Evolutionary conservation across 257 asterid species (phyloP), one percentile per base, ranked within the genome.

Genomic region (Lycium ferocissimum): DNA sequence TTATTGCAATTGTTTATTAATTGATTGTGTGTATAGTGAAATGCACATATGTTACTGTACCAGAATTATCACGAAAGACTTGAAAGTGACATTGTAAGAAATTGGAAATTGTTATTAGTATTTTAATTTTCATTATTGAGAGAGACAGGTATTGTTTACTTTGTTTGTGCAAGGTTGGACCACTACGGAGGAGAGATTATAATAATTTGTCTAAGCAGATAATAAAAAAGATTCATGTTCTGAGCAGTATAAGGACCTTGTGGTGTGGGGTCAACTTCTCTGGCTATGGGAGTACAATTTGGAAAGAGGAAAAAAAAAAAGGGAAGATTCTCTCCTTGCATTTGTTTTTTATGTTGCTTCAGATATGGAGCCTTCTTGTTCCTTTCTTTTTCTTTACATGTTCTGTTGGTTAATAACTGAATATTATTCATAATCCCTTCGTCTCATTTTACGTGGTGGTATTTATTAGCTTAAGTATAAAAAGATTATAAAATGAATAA

Each of bases 211-310:
- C 26, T 53, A 3, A 26, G 35, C 37, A 79, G 49, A 51, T 43
- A 80, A 58, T 37, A 75, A 84, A 14, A 58, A 78, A 49, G 88
- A 89, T 91, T 90, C 95, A 90, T 87, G 94, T 91, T 90, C 89
- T 91, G 85, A 89, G 93, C 92, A 89, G 70, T 87, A 88, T 86
- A 83, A 87, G 84, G 89, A 89, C 43, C 61, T 57, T 65, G 62
- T 75, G 85, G 85, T 86, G 85, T 79, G 85, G 76, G 62, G 91
- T 75, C 84, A 83, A 40, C 71, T 85, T 83, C 84, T 80, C 95
- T 93, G 92, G 89, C 94, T 86, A 88, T 90, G 93, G 90, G 90
- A 89, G 57, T 72, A 38, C 43, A 11, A 33, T 51, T 14, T 22
- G 37, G 54, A 79, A 80, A 78, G 20, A 3, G 8, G 1, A 18